Evolutionary conservation across 2,329 filamentous ascomycete species (phyloP).

Genomic region (Monilinia polystroma): DNA sequence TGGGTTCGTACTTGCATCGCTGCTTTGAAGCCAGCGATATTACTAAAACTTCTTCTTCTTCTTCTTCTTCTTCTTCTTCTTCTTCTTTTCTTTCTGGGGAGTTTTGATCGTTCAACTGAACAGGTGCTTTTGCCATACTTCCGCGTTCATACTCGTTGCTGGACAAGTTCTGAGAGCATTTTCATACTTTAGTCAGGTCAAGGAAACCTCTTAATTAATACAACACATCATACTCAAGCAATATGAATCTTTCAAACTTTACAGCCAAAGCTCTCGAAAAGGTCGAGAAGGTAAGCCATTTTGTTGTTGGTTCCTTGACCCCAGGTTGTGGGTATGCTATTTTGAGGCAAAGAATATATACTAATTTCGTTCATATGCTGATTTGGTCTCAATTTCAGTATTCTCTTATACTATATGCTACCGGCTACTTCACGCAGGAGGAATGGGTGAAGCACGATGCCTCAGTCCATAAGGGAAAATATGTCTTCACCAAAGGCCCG

Average conservation of each 20-base stretch:
- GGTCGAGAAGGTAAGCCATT: constrained; percentile 3
- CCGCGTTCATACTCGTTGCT: too few relatives aligned
- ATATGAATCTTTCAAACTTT: background rate
- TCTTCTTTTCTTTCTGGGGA: too few relatives aligned
- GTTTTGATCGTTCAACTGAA: too few relatives aligned
- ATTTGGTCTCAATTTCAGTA: constrained; percentile 17
- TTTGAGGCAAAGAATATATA: background rate
- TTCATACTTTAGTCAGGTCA: background rate
- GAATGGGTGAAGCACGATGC: constrained; percentile 38
- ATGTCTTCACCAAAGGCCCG: constrained; percentile 35
- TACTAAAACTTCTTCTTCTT: too few relatives aligned
- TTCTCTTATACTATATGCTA: constrained; percentile 34
- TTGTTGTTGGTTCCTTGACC: background rate
- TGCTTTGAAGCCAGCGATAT: too few relatives aligned
- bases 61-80: too few relatives aligned
- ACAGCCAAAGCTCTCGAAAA: background rate
- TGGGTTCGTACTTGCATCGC: too few relatives aligned
- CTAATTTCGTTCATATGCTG: background rate
- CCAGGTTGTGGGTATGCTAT: background rate
- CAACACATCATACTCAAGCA: background rate
- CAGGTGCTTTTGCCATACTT: too few relatives aligned
- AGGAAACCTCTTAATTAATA: background rate
- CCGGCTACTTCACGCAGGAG: constrained; percentile 37
- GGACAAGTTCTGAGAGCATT: background rate
- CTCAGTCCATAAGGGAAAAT: constrained; percentile 37